phyloP scores from a whole-genome alignment of 2,329 filamentous ascomycete genomes.

The Anisogramma anomala region DNA sequence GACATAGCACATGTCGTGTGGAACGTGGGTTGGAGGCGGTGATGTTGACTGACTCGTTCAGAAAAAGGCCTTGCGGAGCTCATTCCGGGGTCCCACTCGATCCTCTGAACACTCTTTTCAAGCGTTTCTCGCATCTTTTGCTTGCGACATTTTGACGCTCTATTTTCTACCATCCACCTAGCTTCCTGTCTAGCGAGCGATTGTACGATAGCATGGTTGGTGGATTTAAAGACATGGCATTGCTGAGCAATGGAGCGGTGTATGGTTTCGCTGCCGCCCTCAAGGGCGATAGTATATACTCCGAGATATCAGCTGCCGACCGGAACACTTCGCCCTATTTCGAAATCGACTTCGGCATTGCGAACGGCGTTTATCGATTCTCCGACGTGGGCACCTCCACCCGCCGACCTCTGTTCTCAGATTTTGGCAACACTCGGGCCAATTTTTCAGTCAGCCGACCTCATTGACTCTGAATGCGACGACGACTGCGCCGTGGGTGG shows the following conservation, averaged over 20 bases:
- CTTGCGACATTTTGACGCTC: constrained; percentile 4
- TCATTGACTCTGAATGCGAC: too few relatives aligned
- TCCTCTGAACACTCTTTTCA: constrained; percentile 2
- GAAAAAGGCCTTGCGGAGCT: constrained; percentile 16
- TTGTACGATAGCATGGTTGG: constrained; percentile 12
- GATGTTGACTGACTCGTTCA: constrained; percentile 23
- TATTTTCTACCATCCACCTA: constrained; percentile 3
- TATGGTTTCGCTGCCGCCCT: background rate
- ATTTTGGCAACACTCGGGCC: too few relatives aligned
- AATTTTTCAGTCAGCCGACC: too few relatives aligned
- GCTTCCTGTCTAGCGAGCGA: constrained; percentile 9
- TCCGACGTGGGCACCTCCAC: too few relatives aligned
- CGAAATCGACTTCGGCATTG: too few relatives aligned
- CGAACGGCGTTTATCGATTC: too few relatives aligned
- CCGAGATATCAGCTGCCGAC: background rate
- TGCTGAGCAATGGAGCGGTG: constrained; percentile 4
- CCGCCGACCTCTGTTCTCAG: too few relatives aligned
- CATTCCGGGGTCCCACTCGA: constrained; percentile 5
- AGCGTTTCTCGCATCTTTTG: constrained; percentile 1
- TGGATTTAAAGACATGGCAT: constrained; percentile 4
- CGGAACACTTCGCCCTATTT: background rate
- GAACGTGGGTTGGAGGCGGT: constrained; percentile 57
- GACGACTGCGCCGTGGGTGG: too few relatives aligned
- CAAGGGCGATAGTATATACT: background rate
- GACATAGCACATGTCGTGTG: constrained; percentile 62